phyloP scores from a whole-genome alignment of 148 eudicot species.

The Mesembryanthemum crystallinum region DNA sequence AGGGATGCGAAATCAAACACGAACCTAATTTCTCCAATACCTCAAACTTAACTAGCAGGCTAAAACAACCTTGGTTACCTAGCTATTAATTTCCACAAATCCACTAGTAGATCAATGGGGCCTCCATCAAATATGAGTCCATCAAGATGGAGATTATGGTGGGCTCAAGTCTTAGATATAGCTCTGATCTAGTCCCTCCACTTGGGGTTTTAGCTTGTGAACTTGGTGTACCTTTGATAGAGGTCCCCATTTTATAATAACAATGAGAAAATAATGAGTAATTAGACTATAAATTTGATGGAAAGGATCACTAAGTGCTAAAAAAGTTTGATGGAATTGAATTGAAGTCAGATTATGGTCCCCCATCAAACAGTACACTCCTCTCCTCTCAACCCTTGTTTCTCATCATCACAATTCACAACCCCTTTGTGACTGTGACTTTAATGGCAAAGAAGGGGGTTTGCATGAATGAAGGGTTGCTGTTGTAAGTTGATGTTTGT shows the following conservation, averaged over 20 bases:
- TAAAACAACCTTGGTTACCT: neutral
- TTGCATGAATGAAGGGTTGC: conserved; percentile 65
- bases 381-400: too few relatives aligned
- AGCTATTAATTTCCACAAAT: neutral
- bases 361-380: too few relatives aligned
- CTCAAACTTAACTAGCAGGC: too few relatives aligned
- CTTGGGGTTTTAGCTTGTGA: conserved; percentile 11
- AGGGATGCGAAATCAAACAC: too few relatives aligned
- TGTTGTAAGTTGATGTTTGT: conserved; percentile 24
- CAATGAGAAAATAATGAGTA: neutral
- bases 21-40: too few relatives aligned
- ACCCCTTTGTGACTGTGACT: conserved; percentile 29
- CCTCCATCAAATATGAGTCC: too few relatives aligned
- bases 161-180: conserved; percentile 1
- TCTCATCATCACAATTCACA: conserved; percentile 26
- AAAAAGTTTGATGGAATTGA: conserved; percentile 16
- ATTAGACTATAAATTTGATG: neutral
- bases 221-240: conserved; percentile 1
- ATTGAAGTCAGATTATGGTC: conserved; percentile 21
- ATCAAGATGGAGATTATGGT: neutral
- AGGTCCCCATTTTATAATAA: conserved; percentile 7
- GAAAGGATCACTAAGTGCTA: neutral
- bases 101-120: too few relatives aligned
- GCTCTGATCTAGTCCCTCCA: conserved; percentile 1
- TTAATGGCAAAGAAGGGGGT: conserved; percentile 48